Conservation (phyloP, 257 asterid genomes). For the Jacaranda mimosifolia region DNA sequence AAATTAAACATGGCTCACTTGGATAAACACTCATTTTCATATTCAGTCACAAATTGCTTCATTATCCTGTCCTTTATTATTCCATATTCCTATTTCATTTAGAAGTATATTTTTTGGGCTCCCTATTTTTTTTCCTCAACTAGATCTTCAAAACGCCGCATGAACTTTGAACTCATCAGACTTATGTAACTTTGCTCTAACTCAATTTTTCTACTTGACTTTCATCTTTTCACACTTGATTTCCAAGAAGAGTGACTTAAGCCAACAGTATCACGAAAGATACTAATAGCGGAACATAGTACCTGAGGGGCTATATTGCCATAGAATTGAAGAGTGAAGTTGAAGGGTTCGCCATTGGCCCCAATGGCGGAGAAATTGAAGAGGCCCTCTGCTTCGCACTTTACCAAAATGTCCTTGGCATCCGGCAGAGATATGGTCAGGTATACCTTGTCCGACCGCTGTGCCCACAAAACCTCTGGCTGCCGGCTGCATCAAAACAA, state of each 20-base stretch:
- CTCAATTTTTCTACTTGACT: not conserved
- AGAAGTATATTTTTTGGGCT: not conserved
- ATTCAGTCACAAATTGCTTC: not conserved
- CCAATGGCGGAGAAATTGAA: constrained; percentile 80
- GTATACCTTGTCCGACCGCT: constrained; percentile 82
- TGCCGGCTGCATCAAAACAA: constrained; percentile 59
- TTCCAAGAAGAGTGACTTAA: not conserved
- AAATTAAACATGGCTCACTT: constrained; percentile 11
- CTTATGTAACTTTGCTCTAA: not conserved
- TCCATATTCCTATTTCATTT: not conserved
- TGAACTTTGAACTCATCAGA: not conserved
- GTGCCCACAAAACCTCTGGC: constrained; percentile 96
- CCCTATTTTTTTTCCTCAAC: not conserved
- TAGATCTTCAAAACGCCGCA: not conserved
- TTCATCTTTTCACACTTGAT: constrained; percentile 1
- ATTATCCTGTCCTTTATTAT: not conserved
- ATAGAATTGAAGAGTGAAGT: constrained; percentile 64
- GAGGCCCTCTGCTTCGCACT: constrained; percentile 65
- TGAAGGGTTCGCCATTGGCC: constrained; percentile 61
- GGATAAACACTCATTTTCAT: not conserved
- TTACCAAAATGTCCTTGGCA: constrained; percentile 74
- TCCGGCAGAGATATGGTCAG: constrained; percentile 83
- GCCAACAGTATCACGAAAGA: not conserved
- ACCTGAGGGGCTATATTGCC: constrained; percentile 80
- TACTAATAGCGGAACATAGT: not conserved